A percentile compares a stretch with the other conserved stretches of the same genome.
These are phyloP conservation scores for Didymosphaeria variabile DNA, from an alignment of 2,329 filamentous ascomycete species.

Conservation along the genomic window DNA sequence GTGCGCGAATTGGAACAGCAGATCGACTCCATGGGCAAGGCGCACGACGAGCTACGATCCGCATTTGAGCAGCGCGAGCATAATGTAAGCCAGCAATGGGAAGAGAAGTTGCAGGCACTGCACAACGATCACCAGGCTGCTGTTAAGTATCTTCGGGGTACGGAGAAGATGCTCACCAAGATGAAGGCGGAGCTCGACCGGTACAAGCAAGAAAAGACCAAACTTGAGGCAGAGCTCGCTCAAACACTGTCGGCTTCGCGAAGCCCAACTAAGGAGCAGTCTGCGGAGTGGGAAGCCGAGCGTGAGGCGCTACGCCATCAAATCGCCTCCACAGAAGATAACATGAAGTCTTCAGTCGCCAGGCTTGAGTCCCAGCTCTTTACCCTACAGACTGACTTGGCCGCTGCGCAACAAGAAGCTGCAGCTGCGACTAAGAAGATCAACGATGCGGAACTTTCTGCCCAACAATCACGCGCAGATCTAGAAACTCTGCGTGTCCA, in stretches of 20 bases:
- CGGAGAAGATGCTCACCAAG: constrained; percentile 98
- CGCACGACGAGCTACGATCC: constrained; percentile 85
- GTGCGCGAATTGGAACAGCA: constrained; percentile 89
- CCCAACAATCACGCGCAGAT: constrained; percentile 69
- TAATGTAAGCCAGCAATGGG: constrained; percentile 87
- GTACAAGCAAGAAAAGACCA: constrained; percentile 86
- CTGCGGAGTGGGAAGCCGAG: constrained; percentile 78
- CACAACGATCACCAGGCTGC: constrained; percentile 98
- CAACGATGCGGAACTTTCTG: constrained; percentile 63
- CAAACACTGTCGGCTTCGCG: constrained; percentile 53
- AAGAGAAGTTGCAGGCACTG: constrained; percentile 90
- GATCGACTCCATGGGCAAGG: constrained; percentile 76
- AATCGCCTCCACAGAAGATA: constrained; percentile 73
- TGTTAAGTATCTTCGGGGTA: constrained; percentile 97
- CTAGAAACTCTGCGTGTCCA: constrained; percentile 85
- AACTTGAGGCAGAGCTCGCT: constrained; percentile 84
- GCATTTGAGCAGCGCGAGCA: constrained; percentile 81
- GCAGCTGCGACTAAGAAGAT: constrained; percentile 65
- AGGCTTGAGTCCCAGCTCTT: constrained; percentile 77
- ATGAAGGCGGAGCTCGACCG: constrained; percentile 97
- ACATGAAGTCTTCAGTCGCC: constrained; percentile 71
- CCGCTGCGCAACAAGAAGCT: constrained; percentile 72
- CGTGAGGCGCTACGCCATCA: constrained; percentile 72
- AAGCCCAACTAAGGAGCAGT: constrained; percentile 53
- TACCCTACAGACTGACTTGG: constrained; percentile 74